Evolutionary conservation across 306 rosid genomes (phyloP).

Genomic region (Arachis stenosperma): DNA sequence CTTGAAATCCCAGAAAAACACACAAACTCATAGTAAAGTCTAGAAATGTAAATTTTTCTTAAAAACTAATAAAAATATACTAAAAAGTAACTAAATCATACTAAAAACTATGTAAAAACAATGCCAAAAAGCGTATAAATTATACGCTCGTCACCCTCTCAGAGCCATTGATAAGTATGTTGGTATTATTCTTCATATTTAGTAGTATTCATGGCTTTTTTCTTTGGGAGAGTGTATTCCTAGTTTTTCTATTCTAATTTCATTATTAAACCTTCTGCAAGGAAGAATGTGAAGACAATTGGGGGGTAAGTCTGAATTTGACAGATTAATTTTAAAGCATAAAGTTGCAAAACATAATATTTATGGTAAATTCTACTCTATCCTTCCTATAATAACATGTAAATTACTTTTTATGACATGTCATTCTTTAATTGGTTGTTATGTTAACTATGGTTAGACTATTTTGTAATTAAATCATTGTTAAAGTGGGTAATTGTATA

Average conservation of each 20-base stretch:
- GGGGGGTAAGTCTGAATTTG: conserved; percentile 67
- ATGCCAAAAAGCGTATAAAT: too few species aligned
- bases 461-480: too few species aligned
- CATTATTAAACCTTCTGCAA: conserved; percentile 53
- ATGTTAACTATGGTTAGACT: too few species aligned
- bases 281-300: conserved; percentile 89
- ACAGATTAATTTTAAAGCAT: conserved; percentile 17
- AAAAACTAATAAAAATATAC: too few species aligned
- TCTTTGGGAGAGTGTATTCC: neutral
- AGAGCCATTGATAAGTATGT: conserved; percentile 90
- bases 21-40: too few species aligned
- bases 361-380: neutral
- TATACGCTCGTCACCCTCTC: conserved; percentile 52
- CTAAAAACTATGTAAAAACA: too few species aligned
- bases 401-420: too few species aligned
- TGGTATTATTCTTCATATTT: conserved; percentile 17
- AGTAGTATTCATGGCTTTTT: conserved; percentile 9
- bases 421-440: neutral
- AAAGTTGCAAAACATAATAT: conserved; percentile 12
- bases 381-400: too few species aligned
- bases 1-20: too few species aligned
- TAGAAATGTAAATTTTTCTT: too few species aligned
- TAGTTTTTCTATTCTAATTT: conserved; percentile 25
- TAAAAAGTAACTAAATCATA: too few species aligned
- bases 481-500: too few species aligned